These are phyloP conservation scores for Lactarius sp. DNA, from an alignment of 768 basidiomycete species.

Conservation along the genomic window DNA sequence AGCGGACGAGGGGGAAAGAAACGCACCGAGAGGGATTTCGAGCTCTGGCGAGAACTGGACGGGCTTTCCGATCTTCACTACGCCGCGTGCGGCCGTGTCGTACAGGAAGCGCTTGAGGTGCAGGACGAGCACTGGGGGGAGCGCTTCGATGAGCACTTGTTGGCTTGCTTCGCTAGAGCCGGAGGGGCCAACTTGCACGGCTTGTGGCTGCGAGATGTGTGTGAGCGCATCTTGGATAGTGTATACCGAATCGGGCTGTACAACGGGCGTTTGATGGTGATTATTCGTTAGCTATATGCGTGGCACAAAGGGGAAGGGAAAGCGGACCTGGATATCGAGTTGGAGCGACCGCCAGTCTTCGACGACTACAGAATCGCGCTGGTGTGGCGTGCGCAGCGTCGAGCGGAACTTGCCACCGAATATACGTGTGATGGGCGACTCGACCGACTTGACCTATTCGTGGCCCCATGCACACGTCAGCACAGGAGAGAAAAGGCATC, in stretches of 20 bases:
- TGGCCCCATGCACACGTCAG: conserved; percentile 5
- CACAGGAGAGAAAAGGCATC: background rate
- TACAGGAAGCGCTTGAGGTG: conserved; percentile 92
- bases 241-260: conserved; percentile 64
- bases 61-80: conserved; percentile 83
- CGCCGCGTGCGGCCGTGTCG: conserved; percentile 66
- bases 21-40: conserved; percentile 63
- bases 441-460: conserved; percentile 64
- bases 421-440: conserved; percentile 85
- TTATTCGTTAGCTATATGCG: background rate
- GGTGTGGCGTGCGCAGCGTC: conserved; percentile 71
- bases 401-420: conserved; percentile 93
- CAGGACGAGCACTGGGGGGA: conserved; percentile 80
- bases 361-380: conserved; percentile 80
- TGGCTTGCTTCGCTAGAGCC: conserved; percentile 64
- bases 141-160: conserved; percentile 69
- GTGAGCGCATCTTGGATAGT: conserved; percentile 80
- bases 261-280: background rate
- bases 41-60: conserved; percentile 74
- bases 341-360: conserved; percentile 90
- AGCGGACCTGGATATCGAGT: conserved; percentile 77
- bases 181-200: conserved; percentile 59
- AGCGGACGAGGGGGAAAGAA: background rate
- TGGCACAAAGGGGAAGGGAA: background rate
- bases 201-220: conserved; percentile 72